These are phyloP conservation scores for Cardamine occulta DNA, from an alignment of 345 rosid genomes.

Conservation along the genomic window DNA sequence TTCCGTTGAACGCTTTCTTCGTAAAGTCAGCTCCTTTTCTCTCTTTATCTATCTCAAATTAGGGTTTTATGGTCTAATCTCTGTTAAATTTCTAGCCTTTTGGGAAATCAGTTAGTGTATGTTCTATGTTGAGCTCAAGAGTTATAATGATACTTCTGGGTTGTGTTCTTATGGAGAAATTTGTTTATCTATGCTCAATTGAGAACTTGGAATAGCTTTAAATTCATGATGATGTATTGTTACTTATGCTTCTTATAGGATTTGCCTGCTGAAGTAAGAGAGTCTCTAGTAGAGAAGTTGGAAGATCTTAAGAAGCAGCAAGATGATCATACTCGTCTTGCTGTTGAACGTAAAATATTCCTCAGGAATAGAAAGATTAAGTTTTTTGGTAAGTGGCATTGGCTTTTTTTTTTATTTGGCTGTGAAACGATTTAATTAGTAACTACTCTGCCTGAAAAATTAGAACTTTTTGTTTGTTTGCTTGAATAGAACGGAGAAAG, in stretches of 20 bases:
- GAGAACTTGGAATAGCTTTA: too few relatives aligned
- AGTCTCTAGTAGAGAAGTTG: conserved; percentile 71
- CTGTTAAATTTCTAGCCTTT: background rate
- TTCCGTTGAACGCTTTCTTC: conserved; percentile 93
- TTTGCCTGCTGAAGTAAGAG: conserved; percentile 75
- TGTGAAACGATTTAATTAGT: background rate
- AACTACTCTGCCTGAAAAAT: background rate
- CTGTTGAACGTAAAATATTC: conserved; percentile 86
- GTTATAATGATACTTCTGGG: background rate
- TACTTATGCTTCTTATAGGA: conserved; percentile 45
- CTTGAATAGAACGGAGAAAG: conserved; percentile 81
- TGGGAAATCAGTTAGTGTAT: background rate
- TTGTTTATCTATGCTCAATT: too few relatives aligned
- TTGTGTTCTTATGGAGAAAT: background rate
- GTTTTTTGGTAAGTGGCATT: conserved; percentile 73
- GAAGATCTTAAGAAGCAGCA: conserved; percentile 83
- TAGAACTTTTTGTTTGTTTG: background rate
- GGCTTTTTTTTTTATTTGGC: background rate
- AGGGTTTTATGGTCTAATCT: background rate
- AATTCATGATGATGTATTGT: background rate
- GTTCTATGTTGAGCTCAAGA: conserved; percentile 8
- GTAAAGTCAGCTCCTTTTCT: conserved; percentile 60
- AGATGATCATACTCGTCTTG: conserved; percentile 81
- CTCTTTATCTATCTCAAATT: background rate
- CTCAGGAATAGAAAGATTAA: conserved; percentile 88